A percentile compares a stretch with the other conserved stretches of the same genome.
phyloP scores from a whole-genome alignment of 768 basidiomycete species.

The Leccinum disarticulatum region DNA sequence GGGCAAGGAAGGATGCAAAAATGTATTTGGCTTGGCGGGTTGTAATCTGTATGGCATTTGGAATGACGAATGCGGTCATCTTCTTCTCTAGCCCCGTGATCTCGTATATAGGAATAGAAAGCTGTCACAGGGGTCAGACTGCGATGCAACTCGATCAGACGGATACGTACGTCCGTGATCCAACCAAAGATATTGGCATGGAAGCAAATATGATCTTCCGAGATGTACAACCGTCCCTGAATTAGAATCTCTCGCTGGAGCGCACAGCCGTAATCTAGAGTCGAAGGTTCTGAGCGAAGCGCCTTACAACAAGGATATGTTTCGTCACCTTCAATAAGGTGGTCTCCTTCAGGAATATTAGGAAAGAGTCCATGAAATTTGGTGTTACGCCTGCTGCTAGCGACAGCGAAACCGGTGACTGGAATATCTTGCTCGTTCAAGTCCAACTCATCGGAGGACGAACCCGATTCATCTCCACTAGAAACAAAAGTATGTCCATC shows the following conservation, averaged over 20 bases:
- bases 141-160: neutral
- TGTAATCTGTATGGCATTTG: too few relatives aligned
- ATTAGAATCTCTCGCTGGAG: constrained; percentile 94
- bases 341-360: constrained; percentile 89
- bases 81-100: constrained; percentile 68
- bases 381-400: constrained; percentile 75
- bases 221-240: constrained; percentile 94
- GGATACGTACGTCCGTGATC: constrained; percentile 84
- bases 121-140: constrained; percentile 41
- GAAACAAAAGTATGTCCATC: too few relatives aligned
- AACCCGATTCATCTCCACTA: too few relatives aligned
- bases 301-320: constrained; percentile 10
- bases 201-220: constrained; percentile 99
- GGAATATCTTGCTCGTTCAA: too few relatives aligned
- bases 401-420: too few relatives aligned
- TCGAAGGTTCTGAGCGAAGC: constrained; percentile 2
- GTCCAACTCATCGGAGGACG: too few relatives aligned
- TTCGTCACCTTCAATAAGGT: constrained; percentile 88
- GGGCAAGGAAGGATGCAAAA: too few relatives aligned
- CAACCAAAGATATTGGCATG: constrained; percentile 99
- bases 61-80: too few relatives aligned
- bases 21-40: too few relatives aligned
- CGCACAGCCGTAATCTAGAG: constrained; percentile 93
- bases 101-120: constrained; percentile 86
- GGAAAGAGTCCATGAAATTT: constrained; percentile 96